phyloP scores from a whole-genome alignment of 2,329 filamentous ascomycete genomes.

The Talaromyces sp. region DNA sequence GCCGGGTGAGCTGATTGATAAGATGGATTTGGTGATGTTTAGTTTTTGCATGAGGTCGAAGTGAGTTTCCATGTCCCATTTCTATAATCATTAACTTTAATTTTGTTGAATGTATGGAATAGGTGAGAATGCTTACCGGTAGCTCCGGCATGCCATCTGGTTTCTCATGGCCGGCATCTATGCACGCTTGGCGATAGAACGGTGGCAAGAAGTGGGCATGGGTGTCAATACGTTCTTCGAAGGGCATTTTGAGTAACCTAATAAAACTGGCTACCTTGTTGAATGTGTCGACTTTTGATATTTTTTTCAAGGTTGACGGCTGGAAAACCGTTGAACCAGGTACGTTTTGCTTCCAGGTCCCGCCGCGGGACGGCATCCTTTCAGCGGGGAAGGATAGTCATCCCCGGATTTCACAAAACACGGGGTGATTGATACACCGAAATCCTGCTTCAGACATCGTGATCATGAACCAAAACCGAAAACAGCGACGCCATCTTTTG shows the following conservation, averaged over 20 bases:
- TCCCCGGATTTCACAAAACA: neutral
- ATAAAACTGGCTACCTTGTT: neutral
- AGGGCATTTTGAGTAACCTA: neutral
- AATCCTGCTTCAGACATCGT: neutral
- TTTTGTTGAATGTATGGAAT: neutral
- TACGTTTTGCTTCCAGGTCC: neutral
- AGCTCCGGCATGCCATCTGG: constrained; percentile 19
- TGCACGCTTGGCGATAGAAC: constrained; percentile 14
- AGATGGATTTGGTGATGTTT: constrained; percentile 53
- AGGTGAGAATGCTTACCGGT: constrained; percentile 4
- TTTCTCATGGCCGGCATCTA: neutral
- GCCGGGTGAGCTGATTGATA: constrained; percentile 57
- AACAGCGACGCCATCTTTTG: constrained; percentile 14
- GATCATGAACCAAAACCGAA: constrained; percentile 8
- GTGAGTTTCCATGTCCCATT: constrained; percentile 50
- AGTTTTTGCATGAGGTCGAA: constrained; percentile 52
- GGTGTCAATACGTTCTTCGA: constrained; percentile 14
- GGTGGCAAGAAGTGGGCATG: constrained; percentile 15
- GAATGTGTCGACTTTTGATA: neutral
- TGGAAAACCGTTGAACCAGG: neutral
- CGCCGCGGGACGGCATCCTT: neutral
- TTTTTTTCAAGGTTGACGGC: neutral
- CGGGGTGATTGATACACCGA: neutral
- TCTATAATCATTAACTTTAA: constrained; percentile 22
- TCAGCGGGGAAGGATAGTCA: neutral